phyloP scores from a whole-genome alignment of 2,329 filamentous ascomycete genomes.

The Cryphonectria parasitica region DNA sequence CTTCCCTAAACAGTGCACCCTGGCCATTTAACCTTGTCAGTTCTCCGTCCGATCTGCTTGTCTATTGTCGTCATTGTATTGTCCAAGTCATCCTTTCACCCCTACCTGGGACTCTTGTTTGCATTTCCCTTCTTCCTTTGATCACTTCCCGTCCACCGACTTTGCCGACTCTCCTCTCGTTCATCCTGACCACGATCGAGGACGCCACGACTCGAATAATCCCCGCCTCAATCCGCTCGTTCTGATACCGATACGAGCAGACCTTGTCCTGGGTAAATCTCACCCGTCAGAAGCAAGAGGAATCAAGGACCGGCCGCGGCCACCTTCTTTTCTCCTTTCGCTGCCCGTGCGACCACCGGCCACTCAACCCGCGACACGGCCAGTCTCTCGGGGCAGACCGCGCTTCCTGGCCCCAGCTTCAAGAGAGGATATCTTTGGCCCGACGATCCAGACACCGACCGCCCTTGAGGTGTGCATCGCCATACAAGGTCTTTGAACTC shows the following conservation, averaged over 20 bases:
- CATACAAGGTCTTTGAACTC: background rate
- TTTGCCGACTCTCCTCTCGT: background rate
- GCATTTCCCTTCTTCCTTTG: background rate
- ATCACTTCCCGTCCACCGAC: background rate
- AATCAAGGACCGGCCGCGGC: slow-evolving; percentile 6
- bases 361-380: slow-evolving; percentile 13
- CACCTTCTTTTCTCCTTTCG: background rate
- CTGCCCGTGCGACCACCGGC: slow-evolving; percentile 2
- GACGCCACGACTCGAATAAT: background rate
- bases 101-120: background rate
- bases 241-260: slow-evolving; percentile 14
- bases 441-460: background rate
- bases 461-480: background rate
- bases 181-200: background rate
- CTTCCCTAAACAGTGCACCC: no score
- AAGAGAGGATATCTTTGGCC: background rate
- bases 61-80: slow-evolving; percentile 24
- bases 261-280: background rate
- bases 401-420: slow-evolving; percentile 3
- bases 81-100: slow-evolving; percentile 8
- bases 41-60: background rate
- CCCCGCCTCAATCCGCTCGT: slow-evolving; percentile 25
- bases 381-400: slow-evolving; percentile 1
- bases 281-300: background rate
- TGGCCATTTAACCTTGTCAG: background rate